Evolutionary conservation across 768 basidiomycete genomes (phyloP).

Genomic region (Amanita rubescens): DNA sequence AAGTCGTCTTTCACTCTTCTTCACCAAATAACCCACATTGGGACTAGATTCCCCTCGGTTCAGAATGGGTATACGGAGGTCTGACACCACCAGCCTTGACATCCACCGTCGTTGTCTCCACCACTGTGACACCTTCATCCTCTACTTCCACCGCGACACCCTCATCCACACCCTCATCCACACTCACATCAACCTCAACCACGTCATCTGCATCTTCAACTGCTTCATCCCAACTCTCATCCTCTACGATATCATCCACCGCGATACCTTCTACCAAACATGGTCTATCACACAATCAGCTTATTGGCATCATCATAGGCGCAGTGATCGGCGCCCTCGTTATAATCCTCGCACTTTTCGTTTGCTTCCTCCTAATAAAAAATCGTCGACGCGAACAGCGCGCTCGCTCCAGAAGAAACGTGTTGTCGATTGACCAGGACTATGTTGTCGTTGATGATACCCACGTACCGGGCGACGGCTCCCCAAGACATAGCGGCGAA

Average conservation of each 20-base stretch:
- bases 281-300: constrained; percentile 23
- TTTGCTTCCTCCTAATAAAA: constrained; percentile 28
- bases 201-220: constrained; percentile 20
- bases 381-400: constrained; percentile 20
- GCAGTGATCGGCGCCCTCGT: constrained; percentile 45
- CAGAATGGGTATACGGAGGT: constrained; percentile 70
- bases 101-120: constrained; percentile 20
- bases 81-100: constrained; percentile 34
- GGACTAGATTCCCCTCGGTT: constrained; percentile 64
- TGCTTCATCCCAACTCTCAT: constrained; percentile 14
- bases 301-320: constrained; percentile 53
- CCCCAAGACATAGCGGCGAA: constrained; percentile 62
- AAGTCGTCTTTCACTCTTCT: constrained; percentile 25
- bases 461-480: constrained; percentile 51
- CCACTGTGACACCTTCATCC: constrained; percentile 21
- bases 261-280: constrained; percentile 14
- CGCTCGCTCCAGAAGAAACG: constrained; percentile 22
- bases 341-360: constrained; percentile 40
- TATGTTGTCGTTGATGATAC: constrained; percentile 33
- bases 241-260: constrained; percentile 12
- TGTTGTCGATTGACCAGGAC: constrained; percentile 27
- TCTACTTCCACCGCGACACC: constrained; percentile 24
- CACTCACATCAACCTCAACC: constrained; percentile 20
- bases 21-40: not conserved
- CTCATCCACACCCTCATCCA: constrained; percentile 23